Base-by-base conservation (phyloP, 345 rosid genomes). In the Populus tremula region DNA sequence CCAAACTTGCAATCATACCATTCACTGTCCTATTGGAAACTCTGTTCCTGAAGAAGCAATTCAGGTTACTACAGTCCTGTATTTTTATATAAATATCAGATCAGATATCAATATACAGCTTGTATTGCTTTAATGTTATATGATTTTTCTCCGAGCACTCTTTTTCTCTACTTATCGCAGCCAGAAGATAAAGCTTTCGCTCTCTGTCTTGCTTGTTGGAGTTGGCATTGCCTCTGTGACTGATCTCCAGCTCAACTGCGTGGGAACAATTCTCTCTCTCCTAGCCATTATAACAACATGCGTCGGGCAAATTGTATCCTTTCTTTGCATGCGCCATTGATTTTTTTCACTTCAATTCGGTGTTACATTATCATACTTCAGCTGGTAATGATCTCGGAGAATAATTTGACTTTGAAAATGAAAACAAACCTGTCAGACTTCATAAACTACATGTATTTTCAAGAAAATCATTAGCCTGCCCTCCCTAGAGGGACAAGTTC, bases 1-100 rank as follows among this genome's bases (percentile, higher is more conserved):
- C 99, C 25, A 96, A 96, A 80, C 94, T 96, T 82, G 97, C 99
- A 70, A 96, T 96, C 76, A 96, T 96, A 70, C 99, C 99, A 67
- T 96, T 96, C 89, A 96, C 99, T 56, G 98, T 96, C 11, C 73
- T 93, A 69, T 77, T 96, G 87, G 99, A 96, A 89, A 96, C 99
- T 39, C 70, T 96, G 72, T 96, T 96, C 87, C 81, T 93, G 38
- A 92, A 93, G 70, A 96, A 93, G 85, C 91, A 92, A 77, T 96
- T 96, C 87, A 96, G 99, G 99, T 96, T 74, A 74, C 39, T 38
- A 38, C 39, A 38, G 8, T 43, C 47, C 12, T 43, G 12, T 43
- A 2, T 11, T 43, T 43, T 43, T 43, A 11, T 43, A 43, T 43
- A 43, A 43, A 43, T 43, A 43, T 43, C 13, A 43, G 14, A 43